Evolutionary conservation across 108 stramenopile genomes (phyloP).

Genomic region (Hondaea fermentalgiana): DNA sequence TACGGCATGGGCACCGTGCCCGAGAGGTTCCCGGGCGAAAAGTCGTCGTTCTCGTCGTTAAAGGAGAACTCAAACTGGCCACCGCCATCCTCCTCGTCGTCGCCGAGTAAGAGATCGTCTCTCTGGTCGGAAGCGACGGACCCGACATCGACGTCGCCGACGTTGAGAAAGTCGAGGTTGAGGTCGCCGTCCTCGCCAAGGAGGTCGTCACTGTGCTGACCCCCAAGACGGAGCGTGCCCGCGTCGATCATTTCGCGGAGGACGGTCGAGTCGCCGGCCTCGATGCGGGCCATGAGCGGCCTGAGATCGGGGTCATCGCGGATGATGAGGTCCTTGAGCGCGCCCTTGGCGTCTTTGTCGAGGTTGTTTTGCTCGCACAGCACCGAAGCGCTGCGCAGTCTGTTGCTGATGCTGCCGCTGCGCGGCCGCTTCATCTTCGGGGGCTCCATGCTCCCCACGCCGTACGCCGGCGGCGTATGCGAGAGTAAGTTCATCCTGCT

Average conservation of each 20-base stretch:
- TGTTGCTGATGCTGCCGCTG: slow-evolving; percentile 32
- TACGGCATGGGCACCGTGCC: background rate
- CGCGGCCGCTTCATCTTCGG: slow-evolving; percentile 38
- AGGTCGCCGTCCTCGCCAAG: slow-evolving; percentile 3
- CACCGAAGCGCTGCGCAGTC: slow-evolving; percentile 42
- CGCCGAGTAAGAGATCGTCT: slow-evolving; percentile 9
- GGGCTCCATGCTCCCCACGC: slow-evolving; percentile 30
- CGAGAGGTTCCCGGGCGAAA: background rate
- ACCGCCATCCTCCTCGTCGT: background rate
- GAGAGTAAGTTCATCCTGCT: background rate
- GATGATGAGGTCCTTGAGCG: slow-evolving; percentile 49
- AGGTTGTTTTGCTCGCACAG: slow-evolving; percentile 46
- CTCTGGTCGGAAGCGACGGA: slow-evolving; percentile 23
- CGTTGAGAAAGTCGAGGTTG: slow-evolving; percentile 23
- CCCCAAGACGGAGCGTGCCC: background rate
- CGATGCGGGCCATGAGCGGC: slow-evolving; percentile 35
- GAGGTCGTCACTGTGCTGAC: background rate
- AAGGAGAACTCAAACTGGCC: slow-evolving; percentile 13
- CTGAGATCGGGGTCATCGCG: slow-evolving; percentile 42
- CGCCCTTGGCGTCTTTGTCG: slow-evolving; percentile 47
- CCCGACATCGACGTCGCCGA: slow-evolving; percentile 24
- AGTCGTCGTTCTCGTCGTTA: background rate
- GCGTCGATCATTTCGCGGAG: slow-evolving; percentile 25
- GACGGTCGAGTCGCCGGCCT: slow-evolving; percentile 37
- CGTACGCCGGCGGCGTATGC: slow-evolving; percentile 16